Conservation (phyloP, 768 basidiomycete genomes). For the Goffeauzyma gilvescens region DNA sequence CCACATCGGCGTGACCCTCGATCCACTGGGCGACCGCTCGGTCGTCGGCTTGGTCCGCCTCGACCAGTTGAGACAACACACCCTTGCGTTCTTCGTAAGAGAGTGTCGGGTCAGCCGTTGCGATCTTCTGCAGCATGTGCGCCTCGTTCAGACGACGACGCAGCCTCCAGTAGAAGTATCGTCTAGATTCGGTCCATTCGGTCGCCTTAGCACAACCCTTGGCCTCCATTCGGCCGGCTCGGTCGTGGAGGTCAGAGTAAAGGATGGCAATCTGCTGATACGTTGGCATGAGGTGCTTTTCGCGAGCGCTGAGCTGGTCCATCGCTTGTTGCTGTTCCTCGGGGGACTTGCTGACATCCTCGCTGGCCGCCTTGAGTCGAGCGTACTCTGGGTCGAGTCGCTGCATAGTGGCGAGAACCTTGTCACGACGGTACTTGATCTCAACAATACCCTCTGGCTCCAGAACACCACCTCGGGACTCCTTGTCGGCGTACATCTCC, state of each 20-base stretch:
- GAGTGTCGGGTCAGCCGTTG: slow-evolving; percentile 53
- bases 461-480: slow-evolving; percentile 79
- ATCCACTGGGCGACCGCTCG: slow-evolving; percentile 46
- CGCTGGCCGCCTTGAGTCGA: slow-evolving; percentile 57
- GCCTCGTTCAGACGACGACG: slow-evolving; percentile 36
- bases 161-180: slow-evolving; percentile 84
- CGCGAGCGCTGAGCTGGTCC: slow-evolving; percentile 52
- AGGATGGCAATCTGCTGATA: slow-evolving; percentile 85
- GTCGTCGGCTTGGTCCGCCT: slow-evolving; percentile 40
- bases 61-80: slow-evolving; percentile 45
- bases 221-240: slow-evolving; percentile 87
- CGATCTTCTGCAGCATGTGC: slow-evolving; percentile 38
- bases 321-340: slow-evolving; percentile 57
- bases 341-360: slow-evolving; percentile 49
- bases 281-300: slow-evolving; percentile 61
- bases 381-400: slow-evolving; percentile 73
- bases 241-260: slow-evolving; percentile 86
- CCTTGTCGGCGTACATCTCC: slow-evolving; percentile 98
- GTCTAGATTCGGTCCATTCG: slow-evolving; percentile 72
- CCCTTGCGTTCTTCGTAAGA: slow-evolving; percentile 47
- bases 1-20: slow-evolving; percentile 48
- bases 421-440: slow-evolving; percentile 62
- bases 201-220: slow-evolving; percentile 79
- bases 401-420: slow-evolving; percentile 76
- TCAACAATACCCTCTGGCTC: slow-evolving; percentile 96